A percentile compares a stretch with the other conserved stretches of the same genome.
These are phyloP conservation scores for Metschnikowia lunata DNA, from an alignment of 805 yeast species.

Conservation along the genomic window DNA sequence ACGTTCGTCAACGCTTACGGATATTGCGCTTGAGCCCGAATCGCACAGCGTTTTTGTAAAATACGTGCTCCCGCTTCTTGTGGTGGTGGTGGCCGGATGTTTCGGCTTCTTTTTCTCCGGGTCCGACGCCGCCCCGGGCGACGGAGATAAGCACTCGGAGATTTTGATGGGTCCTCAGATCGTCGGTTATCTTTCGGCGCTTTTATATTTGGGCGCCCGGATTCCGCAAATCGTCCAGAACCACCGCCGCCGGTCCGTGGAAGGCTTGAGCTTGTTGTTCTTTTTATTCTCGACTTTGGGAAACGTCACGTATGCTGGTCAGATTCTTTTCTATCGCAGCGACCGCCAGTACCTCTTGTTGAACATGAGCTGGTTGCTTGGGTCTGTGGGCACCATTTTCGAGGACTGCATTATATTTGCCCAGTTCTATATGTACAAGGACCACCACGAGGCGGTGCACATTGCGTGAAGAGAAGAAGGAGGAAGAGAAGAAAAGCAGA, in stretches of 20 bases:
- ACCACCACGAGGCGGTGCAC: constrained; percentile 15
- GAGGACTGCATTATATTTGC: constrained; percentile 64
- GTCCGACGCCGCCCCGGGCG: constrained; percentile 10
- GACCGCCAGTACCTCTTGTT: constrained; percentile 56
- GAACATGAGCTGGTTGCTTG: constrained; percentile 73
- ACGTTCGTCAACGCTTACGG: constrained; percentile 50
- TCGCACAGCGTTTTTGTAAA: constrained; percentile 44
- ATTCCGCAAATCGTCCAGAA: constrained; percentile 85
- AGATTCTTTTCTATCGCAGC: constrained; percentile 60
- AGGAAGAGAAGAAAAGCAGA: no score
- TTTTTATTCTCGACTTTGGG: constrained; percentile 73
- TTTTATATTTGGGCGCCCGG: constrained; percentile 61
- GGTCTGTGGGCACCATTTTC: constrained; percentile 70
- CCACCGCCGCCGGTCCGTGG: constrained; percentile 68
- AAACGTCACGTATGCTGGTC: constrained; percentile 70
- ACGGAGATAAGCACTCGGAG: constrained; percentile 21
- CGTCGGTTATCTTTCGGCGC: constrained; percentile 67
- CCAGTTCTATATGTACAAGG: constrained; percentile 62
- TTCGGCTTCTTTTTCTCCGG: constrained; percentile 55
- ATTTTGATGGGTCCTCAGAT: constrained; percentile 55
- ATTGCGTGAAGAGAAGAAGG: neutral
- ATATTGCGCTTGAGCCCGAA: constrained; percentile 45
- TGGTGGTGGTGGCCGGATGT: constrained; percentile 60
- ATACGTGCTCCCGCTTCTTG: constrained; percentile 54
- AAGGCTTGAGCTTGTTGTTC: constrained; percentile 80